phyloP scores from a whole-genome alignment of 78 protist genomes.

The Emiliania huxleyi region DNA sequence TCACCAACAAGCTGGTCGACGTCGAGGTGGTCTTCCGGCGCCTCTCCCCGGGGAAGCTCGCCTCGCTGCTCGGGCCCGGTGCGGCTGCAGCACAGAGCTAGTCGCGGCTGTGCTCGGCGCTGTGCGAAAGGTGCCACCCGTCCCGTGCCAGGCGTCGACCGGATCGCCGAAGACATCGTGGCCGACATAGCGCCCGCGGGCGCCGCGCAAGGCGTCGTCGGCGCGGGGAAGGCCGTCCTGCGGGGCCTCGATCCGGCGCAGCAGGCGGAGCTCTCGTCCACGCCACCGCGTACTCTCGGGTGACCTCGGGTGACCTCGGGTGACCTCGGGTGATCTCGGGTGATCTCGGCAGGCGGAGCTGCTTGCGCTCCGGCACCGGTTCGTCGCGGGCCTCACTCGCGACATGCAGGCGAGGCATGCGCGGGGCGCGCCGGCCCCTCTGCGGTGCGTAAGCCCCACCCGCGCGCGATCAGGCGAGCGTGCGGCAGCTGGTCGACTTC shows the following conservation, averaged over 20 bases:
- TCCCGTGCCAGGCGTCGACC: neutral
- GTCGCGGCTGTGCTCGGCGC: too few species aligned
- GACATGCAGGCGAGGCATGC: conserved; percentile 1
- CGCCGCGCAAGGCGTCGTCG: neutral
- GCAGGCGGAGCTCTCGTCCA: neutral
- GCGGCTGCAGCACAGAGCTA: too few species aligned
- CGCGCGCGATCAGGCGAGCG: neutral
- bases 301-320: too few species aligned
- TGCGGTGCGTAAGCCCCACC: too few species aligned
- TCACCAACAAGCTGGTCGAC: conserved; percentile 28
- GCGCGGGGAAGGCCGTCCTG: neutral
- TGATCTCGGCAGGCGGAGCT: too few species aligned
- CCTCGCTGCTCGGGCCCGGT: neutral
- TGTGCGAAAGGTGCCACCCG: too few species aligned
- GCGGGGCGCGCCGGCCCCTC: too few species aligned
- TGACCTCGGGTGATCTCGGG: too few species aligned
- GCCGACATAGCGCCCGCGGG: neutral
- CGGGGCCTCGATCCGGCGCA: neutral
- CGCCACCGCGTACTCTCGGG: too few species aligned
- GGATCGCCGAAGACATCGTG: neutral
- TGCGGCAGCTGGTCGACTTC: conserved; percentile 10
- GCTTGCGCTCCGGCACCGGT: neutral
- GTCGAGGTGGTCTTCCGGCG: neutral
- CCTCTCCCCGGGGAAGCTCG: neutral
- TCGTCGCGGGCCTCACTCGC: neutral